Conservation (phyloP, 2,329 filamentous ascomycete genomes). For the Botrytis porri region DNA sequence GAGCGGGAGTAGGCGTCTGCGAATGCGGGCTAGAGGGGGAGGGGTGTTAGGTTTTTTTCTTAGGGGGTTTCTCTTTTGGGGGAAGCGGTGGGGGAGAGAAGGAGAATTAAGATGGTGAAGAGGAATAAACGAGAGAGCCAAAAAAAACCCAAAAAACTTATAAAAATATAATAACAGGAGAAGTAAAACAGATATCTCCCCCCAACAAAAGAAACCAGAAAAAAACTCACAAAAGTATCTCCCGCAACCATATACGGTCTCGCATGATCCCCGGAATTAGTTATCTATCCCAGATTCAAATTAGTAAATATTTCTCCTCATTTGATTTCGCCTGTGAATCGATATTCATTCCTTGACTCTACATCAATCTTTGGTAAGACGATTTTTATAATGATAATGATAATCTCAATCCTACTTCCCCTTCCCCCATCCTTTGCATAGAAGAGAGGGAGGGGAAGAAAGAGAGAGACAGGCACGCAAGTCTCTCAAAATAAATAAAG, state of each 20-base stretch:
- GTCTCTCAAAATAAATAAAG: background rate
- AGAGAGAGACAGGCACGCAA: background rate
- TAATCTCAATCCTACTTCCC: no score
- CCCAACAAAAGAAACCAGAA: background rate
- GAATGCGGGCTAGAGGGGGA: background rate
- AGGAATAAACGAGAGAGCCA: background rate
- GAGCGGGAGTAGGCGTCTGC: background rate
- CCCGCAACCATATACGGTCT: slow-evolving; percentile 10
- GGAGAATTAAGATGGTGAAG: no score
- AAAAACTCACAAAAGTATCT: slow-evolving; percentile 15
- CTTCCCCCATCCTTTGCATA: no score
- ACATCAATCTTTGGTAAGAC: background rate
- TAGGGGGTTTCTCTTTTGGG: background rate
- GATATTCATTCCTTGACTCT: background rate
- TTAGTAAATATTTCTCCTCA: background rate
- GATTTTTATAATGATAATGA: background rate
- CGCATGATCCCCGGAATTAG: slow-evolving; percentile 10
- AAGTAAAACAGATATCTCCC: background rate
- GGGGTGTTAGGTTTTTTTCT: background rate
- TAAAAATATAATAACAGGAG: background rate
- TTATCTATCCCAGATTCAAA: background rate
- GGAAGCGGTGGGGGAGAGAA: background rate
- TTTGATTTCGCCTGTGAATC: background rate
- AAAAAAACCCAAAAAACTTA: background rate
- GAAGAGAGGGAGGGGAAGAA: no score